Evolutionary conservation across 371 early-diverging fungal genomes (phyloP), one percentile per base, ranked within the genome.

Genomic region (Mucor sp.): DNA sequence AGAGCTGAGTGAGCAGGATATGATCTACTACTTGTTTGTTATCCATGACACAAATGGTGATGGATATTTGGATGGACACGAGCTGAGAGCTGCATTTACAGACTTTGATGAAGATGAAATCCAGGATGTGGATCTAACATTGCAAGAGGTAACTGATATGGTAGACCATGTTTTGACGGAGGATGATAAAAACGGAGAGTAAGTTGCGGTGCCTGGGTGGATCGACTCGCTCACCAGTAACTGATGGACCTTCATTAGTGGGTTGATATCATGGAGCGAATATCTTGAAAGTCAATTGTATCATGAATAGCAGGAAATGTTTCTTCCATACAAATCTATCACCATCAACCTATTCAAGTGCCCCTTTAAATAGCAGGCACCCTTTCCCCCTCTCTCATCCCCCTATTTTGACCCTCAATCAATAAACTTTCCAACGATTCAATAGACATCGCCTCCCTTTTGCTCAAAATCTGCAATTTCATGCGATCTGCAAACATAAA

Each of bases 231-330:
- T 44, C 43, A 43, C 17, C 43, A 1, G n/a, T n/a, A 19, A 6
- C 14, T 44, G n/a, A 44, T 44, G 17, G 6, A n/a, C 6, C 8
- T 37, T 41, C 12, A 23, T 17, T 62, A 90, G 91, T 78, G 93
- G 93, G 21, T 77, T 80, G 72, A 88, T 93, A 48, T 85, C 85
- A 25, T 90, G 89, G 89, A 88, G 86, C 43, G 93, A 93, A 72
- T 93, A 91, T 63, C 70, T 91, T 66, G 85, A 85, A 66, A 84
- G 85, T 41, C 89, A 89, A 73, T 66, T 82, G 33, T 90, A 90
- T 68, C 91, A 90, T 61, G 83, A 74, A 19, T 23, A 63, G 37
- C 27, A 60, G 12, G 2, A 50, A 19, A 1, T 12, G 12, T 23
- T 50, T 25, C 14, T 50, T 50, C 14, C 23, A 25, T 25, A 25